Base-by-base conservation (phyloP, 2,329 filamentous ascomycete genomes). In the Phoma sp. region DNA sequence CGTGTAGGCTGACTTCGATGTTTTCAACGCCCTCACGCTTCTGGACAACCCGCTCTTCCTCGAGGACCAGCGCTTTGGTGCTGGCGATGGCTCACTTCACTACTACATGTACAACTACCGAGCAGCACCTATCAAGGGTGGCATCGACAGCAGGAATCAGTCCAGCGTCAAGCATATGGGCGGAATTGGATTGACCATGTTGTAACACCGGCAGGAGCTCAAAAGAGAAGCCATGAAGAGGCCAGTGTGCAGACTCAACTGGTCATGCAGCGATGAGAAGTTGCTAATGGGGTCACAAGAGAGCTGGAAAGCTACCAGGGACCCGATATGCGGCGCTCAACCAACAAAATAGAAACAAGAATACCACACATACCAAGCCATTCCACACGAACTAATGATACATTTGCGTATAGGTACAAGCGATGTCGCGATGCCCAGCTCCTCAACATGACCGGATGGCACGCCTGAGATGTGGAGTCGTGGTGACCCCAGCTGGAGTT, bases 31-130 rank as follows among this genome's bases (percentile, higher is more conserved):
- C 0, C 83, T 99, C 49, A 96, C 93, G 0, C 83, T 97, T 32
- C 88, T 96, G 77, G 93, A 99, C 76, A 99, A 99, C 75, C 89
- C 87, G 0, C 83, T 98, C 17, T 98, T 99, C 84, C 82, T 99
- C 5, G 88, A 93, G 72, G 84, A 97, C 64, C 91, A 97, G 71
- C 96, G 96, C 76, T 99, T 97, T 68, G 95, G 93, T 37, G 88
- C 90, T 5, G 95, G 95, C 26, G 95, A 99, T 74, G 95, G 95
- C 39, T 92, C 95, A 74, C 81, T 99, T 66, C 92, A 99, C 76
- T 99, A 93, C 78, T 99, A 99, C 76, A 81, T 99, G 26, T 99
- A 96, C 83, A 99, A 99, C 78, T 99, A 97, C 81, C 87, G 92
- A 52, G 91, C 92, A 11, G 87, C 90, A 56, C 87, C 88, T n/a